A percentile compares a stretch with the other conserved stretches of the same genome.
phyloP scores from a whole-genome alignment of 1,284 basidiomycete species.

The Ganoderma meredithae region DNA sequence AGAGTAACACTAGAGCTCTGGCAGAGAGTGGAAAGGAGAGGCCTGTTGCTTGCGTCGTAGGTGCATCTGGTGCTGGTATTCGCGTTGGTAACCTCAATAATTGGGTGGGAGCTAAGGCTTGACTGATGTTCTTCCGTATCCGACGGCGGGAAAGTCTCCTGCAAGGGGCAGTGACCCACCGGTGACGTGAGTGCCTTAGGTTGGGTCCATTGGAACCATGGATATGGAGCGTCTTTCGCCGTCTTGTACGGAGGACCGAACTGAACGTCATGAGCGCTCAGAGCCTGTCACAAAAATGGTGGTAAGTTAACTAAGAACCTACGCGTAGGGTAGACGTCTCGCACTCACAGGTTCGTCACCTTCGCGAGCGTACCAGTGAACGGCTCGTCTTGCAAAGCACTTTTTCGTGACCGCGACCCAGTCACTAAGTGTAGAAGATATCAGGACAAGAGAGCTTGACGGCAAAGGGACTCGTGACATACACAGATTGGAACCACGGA shows the following conservation, averaged over 20 bases:
- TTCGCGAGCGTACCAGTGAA: not conserved
- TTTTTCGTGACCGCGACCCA: not conserved
- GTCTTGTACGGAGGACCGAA: not conserved
- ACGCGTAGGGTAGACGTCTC: not conserved
- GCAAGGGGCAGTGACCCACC: not conserved
- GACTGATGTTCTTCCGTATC: not conserved
- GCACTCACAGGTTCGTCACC: not conserved
- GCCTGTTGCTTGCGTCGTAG: not conserved
- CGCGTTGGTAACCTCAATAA: not conserved
- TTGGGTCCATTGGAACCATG: not conserved
- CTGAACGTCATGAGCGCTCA: not conserved
- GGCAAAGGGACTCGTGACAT: not conserved
- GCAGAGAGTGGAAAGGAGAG: not conserved
- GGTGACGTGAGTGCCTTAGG: not conserved
- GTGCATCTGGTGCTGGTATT: not conserved
- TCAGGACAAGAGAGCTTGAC: not conserved
- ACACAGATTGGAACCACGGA: conserved; percentile 30
- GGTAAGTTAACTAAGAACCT: not conserved
- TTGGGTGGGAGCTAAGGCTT: not conserved
- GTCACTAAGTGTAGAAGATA: not conserved
- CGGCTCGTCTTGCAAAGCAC: not conserved
- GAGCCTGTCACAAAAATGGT: not conserved
- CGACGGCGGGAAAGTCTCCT: not conserved
- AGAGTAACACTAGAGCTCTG: not conserved
- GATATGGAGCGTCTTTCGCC: not conserved